These are phyloP conservation scores for Candida hungchunana DNA, from an alignment of 805 yeast genomes.

Conservation along the genomic window DNA sequence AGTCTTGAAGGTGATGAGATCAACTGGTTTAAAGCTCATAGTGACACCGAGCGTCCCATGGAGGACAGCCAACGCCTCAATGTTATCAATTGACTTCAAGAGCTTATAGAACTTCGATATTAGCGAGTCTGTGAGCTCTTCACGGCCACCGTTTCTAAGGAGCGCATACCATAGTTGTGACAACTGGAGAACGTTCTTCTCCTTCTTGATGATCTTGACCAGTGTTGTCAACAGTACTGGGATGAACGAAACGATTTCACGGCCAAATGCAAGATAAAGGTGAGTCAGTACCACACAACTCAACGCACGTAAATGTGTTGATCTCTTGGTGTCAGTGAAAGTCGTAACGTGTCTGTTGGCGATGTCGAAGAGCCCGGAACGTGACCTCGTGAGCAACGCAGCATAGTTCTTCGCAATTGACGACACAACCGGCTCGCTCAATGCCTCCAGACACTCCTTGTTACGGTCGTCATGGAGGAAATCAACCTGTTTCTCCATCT, in stretches of 20 bases:
- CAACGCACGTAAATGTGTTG: constrained; percentile 26
- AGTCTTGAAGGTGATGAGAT: constrained; percentile 27
- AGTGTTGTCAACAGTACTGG: constrained; percentile 29
- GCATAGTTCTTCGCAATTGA: constrained; percentile 24
- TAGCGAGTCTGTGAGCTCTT: constrained; percentile 15
- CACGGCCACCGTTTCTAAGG: constrained; percentile 23
- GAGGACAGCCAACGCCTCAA: constrained; percentile 15
- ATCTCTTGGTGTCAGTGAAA: constrained; percentile 25
- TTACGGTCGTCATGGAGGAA: constrained; percentile 23
- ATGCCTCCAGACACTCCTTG: constrained; percentile 7
- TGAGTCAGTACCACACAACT: constrained; percentile 28
- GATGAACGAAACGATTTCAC: constrained; percentile 30
- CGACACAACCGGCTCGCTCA: constrained; percentile 18
- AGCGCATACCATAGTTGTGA: constrained; percentile 19
- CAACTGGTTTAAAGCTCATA: constrained; percentile 29
- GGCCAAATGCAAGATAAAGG: constrained; percentile 31
- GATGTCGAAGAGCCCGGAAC: constrained; percentile 26
- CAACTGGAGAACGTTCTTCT: constrained; percentile 20
- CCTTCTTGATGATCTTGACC: constrained; percentile 33
- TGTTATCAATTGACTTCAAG: constrained; percentile 18
- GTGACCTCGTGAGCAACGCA: constrained; percentile 17
- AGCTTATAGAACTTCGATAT: constrained; percentile 17
- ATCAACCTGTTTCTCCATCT: constrained; percentile 18
- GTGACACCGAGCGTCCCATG: constrained; percentile 15
- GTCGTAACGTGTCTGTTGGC: constrained; percentile 28